Percentiles rank a stretch among this genome's conserved stretches.
phyloP scores from a whole-genome alignment of 1,284 basidiomycete species.

The Inonotus obliquus region DNA sequence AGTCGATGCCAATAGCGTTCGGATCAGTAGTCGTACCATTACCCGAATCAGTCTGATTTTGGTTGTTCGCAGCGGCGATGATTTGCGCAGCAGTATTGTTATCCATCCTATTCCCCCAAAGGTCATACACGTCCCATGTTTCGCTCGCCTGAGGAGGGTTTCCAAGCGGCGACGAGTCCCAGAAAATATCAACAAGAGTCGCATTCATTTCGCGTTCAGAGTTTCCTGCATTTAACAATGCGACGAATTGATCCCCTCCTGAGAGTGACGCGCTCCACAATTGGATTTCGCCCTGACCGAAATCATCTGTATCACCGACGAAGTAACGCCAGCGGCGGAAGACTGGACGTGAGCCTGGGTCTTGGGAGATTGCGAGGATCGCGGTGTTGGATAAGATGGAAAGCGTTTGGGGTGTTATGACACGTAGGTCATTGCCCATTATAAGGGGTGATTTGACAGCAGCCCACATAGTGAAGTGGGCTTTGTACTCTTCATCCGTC shows the following conservation, averaged over 20 bases:
- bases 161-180: conserved; percentile 13
- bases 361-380: conserved; percentile 17
- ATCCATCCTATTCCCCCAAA: conserved; percentile 19
- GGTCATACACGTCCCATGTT: conserved; percentile 19
- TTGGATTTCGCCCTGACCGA: conserved; percentile 18
- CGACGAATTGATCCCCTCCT: conserved; percentile 15
- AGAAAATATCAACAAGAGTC: conserved; percentile 19
- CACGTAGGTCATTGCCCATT: conserved; percentile 37
- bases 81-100: conserved; percentile 16
- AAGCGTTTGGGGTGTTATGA: conserved; percentile 26
- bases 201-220: conserved; percentile 18
- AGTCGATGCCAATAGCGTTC: conserved; percentile 7
- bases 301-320: conserved; percentile 17
- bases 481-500: conserved; percentile 38
- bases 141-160: conserved; percentile 11
- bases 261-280: conserved; percentile 17
- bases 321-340: conserved; percentile 19
- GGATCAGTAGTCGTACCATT: conserved; percentile 7
- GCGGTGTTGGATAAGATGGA: conserved; percentile 17
- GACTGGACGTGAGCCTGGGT: conserved; percentile 12
- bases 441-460: conserved; percentile 39
- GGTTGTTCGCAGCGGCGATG: conserved; percentile 11
- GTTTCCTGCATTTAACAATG: conserved; percentile 18
- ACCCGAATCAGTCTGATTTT: conserved; percentile 2
- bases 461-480: conserved; percentile 42